Evolutionary conservation across 2,329 filamentous ascomycete genomes (phyloP).

Genomic region (Lachnellula cervina): DNA sequence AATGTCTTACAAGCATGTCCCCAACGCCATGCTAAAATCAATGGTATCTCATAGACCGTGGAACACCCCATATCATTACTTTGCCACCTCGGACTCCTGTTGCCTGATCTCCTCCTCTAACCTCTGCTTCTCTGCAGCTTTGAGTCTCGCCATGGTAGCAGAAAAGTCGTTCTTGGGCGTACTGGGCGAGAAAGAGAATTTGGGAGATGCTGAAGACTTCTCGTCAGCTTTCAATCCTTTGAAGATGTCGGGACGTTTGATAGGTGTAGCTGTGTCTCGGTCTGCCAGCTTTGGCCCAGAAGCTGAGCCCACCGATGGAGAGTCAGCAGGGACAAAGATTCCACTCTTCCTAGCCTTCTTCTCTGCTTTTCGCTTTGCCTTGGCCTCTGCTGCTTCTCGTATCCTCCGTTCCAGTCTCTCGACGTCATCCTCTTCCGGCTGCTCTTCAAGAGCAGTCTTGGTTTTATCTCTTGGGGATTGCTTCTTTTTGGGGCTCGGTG

Average conservation of each 20-base stretch:
- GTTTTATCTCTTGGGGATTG: slow-evolving; percentile 2
- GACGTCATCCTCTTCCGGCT: slow-evolving; percentile 37
- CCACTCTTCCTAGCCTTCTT: slow-evolving; percentile 36
- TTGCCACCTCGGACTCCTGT: slow-evolving; percentile 40
- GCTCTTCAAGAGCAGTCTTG: slow-evolving; percentile 7
- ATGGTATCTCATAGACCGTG: slow-evolving; percentile 14
- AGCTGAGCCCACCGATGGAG: slow-evolving; percentile 14
- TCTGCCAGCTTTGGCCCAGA: slow-evolving; percentile 12
- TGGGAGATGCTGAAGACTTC: slow-evolving; percentile 33
- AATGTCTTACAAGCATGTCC: slow-evolving; percentile 18
- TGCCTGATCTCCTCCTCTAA: slow-evolving; percentile 48
- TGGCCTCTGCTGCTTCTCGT: slow-evolving; percentile 38
- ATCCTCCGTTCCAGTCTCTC: slow-evolving; percentile 42
- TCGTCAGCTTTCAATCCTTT: slow-evolving; percentile 37
- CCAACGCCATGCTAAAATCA: slow-evolving; percentile 28
- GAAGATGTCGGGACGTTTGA: slow-evolving; percentile 32
- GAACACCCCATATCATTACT: slow-evolving; percentile 14
- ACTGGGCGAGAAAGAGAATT: slow-evolving; percentile 30
- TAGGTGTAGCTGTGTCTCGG: slow-evolving; percentile 25
- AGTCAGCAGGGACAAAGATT: slow-evolving; percentile 25
- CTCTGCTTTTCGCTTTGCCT: slow-evolving; percentile 31
- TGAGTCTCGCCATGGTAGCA: slow-evolving; percentile 50
- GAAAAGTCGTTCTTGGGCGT: slow-evolving; percentile 30
- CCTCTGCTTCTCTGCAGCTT: slow-evolving; percentile 49
- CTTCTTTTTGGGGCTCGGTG: slow-evolving; percentile 12